A percentile compares a stretch with the other conserved stretches of the same genome.
These are phyloP conservation scores for Pyricularia grisea DNA, from an alignment of 2,329 filamentous ascomycete genomes.

Conservation along the genomic window DNA sequence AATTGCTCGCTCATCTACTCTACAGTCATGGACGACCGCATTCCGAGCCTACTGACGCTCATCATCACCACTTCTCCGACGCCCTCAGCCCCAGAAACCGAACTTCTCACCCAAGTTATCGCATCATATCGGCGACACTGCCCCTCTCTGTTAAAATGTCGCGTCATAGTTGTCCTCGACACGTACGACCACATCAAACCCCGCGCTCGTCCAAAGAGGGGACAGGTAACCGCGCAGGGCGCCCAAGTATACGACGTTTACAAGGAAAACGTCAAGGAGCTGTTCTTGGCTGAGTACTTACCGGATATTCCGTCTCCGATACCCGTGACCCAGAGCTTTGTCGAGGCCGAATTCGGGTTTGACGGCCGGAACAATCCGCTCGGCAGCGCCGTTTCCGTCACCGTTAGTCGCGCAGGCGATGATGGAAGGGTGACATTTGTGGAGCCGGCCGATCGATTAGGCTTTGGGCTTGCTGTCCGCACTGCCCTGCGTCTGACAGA, in stretches of 20 bases:
- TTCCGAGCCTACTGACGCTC: slow-evolving; percentile 23
- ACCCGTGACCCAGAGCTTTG: slow-evolving; percentile 11
- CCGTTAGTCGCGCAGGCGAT: slow-evolving; percentile 23
- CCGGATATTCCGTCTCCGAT: not conserved
- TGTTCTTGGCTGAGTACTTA: slow-evolving; percentile 19
- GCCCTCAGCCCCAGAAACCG: slow-evolving; percentile 41
- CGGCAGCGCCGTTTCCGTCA: slow-evolving; percentile 27
- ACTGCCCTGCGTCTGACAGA: slow-evolving; percentile 34
- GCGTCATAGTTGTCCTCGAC: slow-evolving; percentile 42
- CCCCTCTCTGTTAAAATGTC: slow-evolving; percentile 27
- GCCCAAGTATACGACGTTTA: slow-evolving; percentile 32
- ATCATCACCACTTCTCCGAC: slow-evolving; percentile 47
- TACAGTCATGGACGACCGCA: not conserved
- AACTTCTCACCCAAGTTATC: slow-evolving; percentile 37
- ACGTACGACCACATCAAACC: slow-evolving; percentile 36
- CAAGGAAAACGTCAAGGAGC: slow-evolving; percentile 34
- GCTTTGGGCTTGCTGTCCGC: slow-evolving; percentile 44
- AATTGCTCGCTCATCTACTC: not conserved
- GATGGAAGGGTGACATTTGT: slow-evolving; percentile 35
- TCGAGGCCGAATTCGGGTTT: slow-evolving; percentile 38
- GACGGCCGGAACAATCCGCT: slow-evolving; percentile 16
- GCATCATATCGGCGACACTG: slow-evolving; percentile 35
- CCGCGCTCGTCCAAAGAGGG: slow-evolving; percentile 39
- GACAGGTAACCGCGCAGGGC: slow-evolving; percentile 36
- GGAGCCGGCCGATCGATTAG: slow-evolving; percentile 34